Conservation (phyloP, 176 grass and related monocot species). For the Carex scoparia region DNA sequence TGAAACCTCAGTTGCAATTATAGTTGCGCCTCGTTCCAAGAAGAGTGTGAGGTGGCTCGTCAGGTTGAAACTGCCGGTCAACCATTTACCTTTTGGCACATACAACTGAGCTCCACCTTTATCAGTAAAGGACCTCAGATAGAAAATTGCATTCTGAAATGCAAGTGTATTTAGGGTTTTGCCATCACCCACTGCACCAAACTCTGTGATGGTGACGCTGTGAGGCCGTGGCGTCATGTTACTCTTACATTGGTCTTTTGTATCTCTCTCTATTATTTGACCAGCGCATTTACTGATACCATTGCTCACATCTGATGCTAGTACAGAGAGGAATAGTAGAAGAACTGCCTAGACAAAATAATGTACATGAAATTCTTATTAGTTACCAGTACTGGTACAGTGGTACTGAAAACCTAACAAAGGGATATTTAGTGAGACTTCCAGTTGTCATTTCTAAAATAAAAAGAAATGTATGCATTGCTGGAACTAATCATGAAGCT, state of each 20-base stretch:
- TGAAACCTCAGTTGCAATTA: slow-evolving; percentile 59
- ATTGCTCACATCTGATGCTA: slow-evolving; percentile 17
- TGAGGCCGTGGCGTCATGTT: slow-evolving; percentile 44
- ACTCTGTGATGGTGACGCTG: slow-evolving; percentile 91
- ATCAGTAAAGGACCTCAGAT: slow-evolving; percentile 72
- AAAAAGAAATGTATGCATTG: slow-evolving; percentile 1
- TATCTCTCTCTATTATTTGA: slow-evolving; percentile 11
- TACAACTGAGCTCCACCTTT: slow-evolving; percentile 93
- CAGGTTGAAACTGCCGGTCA: slow-evolving; percentile 95
- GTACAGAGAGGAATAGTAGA: slow-evolving; percentile 29
- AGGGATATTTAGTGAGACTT: neutral
- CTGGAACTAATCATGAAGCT: neutral
- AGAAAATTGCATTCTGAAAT: slow-evolving; percentile 95
- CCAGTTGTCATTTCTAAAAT: neutral
- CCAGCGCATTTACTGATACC: slow-evolving; percentile 11
- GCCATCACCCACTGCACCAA: slow-evolving; percentile 86
- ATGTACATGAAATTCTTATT: slow-evolving; percentile 29
- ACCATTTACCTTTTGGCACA: slow-evolving; percentile 80
- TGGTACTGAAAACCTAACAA: neutral
- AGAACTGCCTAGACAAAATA: slow-evolving; percentile 44
- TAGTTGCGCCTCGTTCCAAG: slow-evolving; percentile 65
- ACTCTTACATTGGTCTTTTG: slow-evolving; percentile 34
- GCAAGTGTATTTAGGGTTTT: slow-evolving; percentile 65
- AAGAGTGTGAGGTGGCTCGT: slow-evolving; percentile 85
- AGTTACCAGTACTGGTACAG: neutral